Percentiles rank a stretch among this genome's conserved stretches.
Conservation (phyloP, 192 early-diverging fungal genomes). For the Backusella macrospora region DNA sequence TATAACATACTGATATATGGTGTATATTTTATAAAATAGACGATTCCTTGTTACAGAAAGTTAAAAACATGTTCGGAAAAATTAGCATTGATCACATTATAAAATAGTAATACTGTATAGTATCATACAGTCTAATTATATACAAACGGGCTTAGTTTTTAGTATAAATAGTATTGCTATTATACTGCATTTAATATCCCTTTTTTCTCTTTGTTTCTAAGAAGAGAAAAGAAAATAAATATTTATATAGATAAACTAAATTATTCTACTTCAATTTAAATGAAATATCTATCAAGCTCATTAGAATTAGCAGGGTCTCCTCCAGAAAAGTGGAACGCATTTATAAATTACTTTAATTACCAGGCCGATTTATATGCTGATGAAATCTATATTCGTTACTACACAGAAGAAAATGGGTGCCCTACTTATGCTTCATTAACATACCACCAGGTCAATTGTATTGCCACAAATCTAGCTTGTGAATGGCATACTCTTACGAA, state of each 20-base stretch:
- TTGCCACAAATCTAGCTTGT: constrained; percentile 23
- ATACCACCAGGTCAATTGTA: constrained; percentile 12
- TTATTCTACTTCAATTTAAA: background rate
- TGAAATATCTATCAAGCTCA: background rate
- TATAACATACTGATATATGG: too few species aligned
- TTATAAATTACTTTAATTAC: background rate
- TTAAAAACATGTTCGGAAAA: too few species aligned
- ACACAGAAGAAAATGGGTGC: background rate
- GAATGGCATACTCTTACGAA: background rate
- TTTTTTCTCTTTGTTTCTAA: background rate
- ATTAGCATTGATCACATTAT: too few species aligned
- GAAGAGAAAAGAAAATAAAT: too few species aligned
- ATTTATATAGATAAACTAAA: too few species aligned
- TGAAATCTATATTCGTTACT: background rate
- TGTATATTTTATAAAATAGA: too few species aligned
- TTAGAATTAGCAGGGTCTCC: background rate
- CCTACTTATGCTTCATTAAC: background rate
- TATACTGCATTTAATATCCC: too few species aligned
- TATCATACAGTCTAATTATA: too few species aligned
- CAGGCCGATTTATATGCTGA: background rate
- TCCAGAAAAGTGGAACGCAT: background rate
- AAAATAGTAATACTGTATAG: too few species aligned
- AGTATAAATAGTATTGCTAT: too few species aligned
- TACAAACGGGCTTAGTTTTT: too few species aligned
- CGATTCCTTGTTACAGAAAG: too few species aligned